phyloP scores from a whole-genome alignment of 306 rosid genomes.

The Medicago truncatula region MtrunA17r5.0-ANR NC_053045.1:54793001-54793500 shows the following conservation, averaged over 20 bases:
- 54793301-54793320: neutral
- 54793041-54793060: slow-evolving; percentile 55
- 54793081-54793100: slow-evolving; percentile 54
- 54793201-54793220: slow-evolving; percentile 62
- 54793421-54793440: neutral
- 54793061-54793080: slow-evolving; percentile 69
- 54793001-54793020: slow-evolving; percentile 65
- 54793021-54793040: slow-evolving; percentile 82
- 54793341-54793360: neutral
- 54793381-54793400: slow-evolving; percentile 22
- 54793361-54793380: neutral
- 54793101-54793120: slow-evolving; percentile 63
- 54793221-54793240: slow-evolving; percentile 90
- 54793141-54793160: slow-evolving; percentile 66
- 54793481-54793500: neutral
- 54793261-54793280: neutral
- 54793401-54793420: slow-evolving; percentile 29
- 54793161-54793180: slow-evolving; percentile 72
- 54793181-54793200: slow-evolving; percentile 53
- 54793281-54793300: neutral
- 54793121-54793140: slow-evolving; percentile 72
- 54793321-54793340: neutral
- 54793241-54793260: slow-evolving; percentile 72
- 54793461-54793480: slow-evolving; percentile 15
- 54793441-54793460: neutral